A percentile compares a stretch with the other conserved stretches of the same genome.
These are phyloP conservation scores for Massarina eburnea DNA, from an alignment of 2,329 filamentous ascomycete species.

Conservation along the genomic window DNA sequence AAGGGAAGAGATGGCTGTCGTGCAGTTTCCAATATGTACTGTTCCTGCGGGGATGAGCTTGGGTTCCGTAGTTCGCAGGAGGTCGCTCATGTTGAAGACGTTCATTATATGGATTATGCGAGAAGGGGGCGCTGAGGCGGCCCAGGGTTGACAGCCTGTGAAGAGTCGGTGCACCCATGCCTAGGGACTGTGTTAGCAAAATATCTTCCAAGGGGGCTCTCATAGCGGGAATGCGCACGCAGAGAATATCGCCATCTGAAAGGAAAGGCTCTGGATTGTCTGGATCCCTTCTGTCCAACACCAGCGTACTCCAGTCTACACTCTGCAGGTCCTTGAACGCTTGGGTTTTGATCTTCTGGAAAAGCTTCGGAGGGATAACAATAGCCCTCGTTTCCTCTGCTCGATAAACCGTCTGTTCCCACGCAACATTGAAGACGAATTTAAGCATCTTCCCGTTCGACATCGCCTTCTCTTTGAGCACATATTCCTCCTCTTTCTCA, in stretches of 20 bases:
- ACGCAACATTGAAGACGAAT: constrained; percentile 17
- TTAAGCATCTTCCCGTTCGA: constrained; percentile 8
- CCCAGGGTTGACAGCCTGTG: constrained; percentile 12
- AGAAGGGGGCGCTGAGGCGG: constrained; percentile 9
- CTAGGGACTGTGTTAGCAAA: not conserved
- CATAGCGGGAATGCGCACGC: constrained; percentile 2
- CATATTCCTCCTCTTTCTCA: constrained; percentile 11
- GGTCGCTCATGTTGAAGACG: constrained; percentile 24
- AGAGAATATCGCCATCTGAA: constrained; percentile 21
- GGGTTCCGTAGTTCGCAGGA: constrained; percentile 13
- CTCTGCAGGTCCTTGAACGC: constrained; percentile 13
- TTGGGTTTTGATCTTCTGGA: constrained; percentile 12
- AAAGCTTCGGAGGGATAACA: constrained; percentile 16
- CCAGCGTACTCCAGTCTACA: constrained; percentile 3
- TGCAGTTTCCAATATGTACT: constrained; percentile 21
- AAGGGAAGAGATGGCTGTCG: constrained; percentile 5
- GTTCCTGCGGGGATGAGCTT: constrained; percentile 12
- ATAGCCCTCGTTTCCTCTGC: constrained; percentile 10
- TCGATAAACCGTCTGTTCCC: constrained; percentile 16
- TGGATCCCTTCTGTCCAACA: constrained; percentile 10
- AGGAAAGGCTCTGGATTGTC: constrained; percentile 19
- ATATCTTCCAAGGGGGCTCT: not conserved
- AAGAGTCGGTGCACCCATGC: constrained; percentile 10
- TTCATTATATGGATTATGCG: constrained; percentile 25
- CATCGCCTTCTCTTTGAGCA: constrained; percentile 12